Evolutionary conservation across 1,284 basidiomycete species (phyloP), one percentile per base, ranked within the genome.

Genomic region (Ganoderma multipileum): DNA sequence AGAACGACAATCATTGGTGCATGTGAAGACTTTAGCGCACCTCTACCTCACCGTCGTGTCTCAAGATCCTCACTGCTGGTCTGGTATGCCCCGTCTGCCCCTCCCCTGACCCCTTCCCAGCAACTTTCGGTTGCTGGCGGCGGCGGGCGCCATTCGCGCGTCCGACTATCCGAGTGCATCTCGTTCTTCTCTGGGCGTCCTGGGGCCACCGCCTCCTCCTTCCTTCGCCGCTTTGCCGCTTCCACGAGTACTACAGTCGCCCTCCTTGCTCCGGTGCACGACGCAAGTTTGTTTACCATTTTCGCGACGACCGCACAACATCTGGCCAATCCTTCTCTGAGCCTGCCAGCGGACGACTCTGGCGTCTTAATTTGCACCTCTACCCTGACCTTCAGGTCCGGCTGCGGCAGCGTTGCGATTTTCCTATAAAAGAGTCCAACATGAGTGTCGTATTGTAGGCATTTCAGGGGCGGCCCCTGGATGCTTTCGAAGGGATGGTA

Each of bases 141-240:
- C n/a, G n/a, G n/a, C 75, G 8, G 74, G 75, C 55, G 76, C 76
- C 8, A 71, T 79, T 52, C 75, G 70, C n/a, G 39, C 76, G 3
- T 68, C 74, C 7, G 78, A 77, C 70, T 79, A 78, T 64, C 74
- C 74, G 36, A 77, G 76, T 36, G 72, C 72, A 61, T 73, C 73
- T 69, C 78, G 5, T 61, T 78, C 68, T 67, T 76, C 23, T 68
- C 73, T 41, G 74, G 77, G 16, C 76, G 77, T 44, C 74, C 75
- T 23, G 42, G 71, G 11, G 72, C 76, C 26, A 71, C 71, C 23
- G 74, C 72, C 12, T 75, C 76, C 14, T 39, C 78, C 39, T 74
- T 76, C 12, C 68, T 73, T 18, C 23, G 60, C 3, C 70, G 73
- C 12, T 30, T 75, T 30, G 70, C 73, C 38, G 67, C 66, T 18